Evolutionary conservation across 1,284 basidiomycete species (phyloP).

Genomic region (Naganishia cerealis): DNA sequence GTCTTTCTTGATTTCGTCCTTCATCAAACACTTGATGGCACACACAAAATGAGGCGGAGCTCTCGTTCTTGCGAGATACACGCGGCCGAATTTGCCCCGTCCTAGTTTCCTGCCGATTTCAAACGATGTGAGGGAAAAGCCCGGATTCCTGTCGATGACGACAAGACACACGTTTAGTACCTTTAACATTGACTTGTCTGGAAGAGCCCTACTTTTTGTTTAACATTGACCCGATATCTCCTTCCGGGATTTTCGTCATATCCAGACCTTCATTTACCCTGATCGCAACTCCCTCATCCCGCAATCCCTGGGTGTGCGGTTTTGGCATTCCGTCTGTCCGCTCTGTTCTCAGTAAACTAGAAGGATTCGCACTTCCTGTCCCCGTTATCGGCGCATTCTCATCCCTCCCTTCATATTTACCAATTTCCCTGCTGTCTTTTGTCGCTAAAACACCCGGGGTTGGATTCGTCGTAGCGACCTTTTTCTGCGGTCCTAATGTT

Average conservation of each 20-base stretch:
- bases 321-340: conserved; percentile 43
- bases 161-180: neutral
- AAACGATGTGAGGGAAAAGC: conserved; percentile 74
- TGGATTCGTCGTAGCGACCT: conserved; percentile 26
- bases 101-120: conserved; percentile 94
- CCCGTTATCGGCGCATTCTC: conserved; percentile 40
- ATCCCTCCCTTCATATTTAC: conserved; percentile 78
- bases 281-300: conserved; percentile 26
- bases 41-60: conserved; percentile 84
- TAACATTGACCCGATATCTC: conserved; percentile 27
- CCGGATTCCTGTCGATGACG: conserved; percentile 31
- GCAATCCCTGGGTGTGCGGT: conserved; percentile 10
- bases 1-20: conserved; percentile 75
- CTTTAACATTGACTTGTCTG: neutral
- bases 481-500: conserved; percentile 34
- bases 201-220: conserved; percentile 23
- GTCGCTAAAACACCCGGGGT: neutral
- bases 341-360: conserved; percentile 61
- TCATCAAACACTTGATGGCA: conserved; percentile 95
- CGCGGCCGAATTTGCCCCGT: conserved; percentile 97
- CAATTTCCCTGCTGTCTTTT: conserved; percentile 63
- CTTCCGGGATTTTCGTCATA: conserved; percentile 16
- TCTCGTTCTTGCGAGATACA: conserved; percentile 97
- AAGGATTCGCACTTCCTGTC: conserved; percentile 60
- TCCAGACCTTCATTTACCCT: conserved; percentile 27